Percentiles rank a stretch among this genome's conserved stretches.
These are phyloP conservation scores for Aspergillus sp. DNA, from an alignment of 2,329 filamentous ascomycete species.

Conservation along the genomic window DNA sequence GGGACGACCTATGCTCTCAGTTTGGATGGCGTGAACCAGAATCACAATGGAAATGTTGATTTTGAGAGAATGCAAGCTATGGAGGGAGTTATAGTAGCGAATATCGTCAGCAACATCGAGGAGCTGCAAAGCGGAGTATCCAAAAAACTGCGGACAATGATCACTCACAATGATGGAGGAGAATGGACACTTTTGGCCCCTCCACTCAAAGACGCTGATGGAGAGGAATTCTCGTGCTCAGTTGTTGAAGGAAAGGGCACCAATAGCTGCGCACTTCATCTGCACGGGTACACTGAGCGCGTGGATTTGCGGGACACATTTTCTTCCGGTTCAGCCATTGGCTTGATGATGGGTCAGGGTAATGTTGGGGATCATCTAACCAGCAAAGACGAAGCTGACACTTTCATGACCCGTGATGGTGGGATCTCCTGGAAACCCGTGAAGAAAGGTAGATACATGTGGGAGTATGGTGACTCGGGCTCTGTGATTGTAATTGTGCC, in stretches of 20 bases:
- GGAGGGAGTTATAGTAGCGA: conserved; percentile 86
- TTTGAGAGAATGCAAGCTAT: conserved; percentile 94
- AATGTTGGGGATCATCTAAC: conserved; percentile 79
- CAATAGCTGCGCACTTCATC: conserved; percentile 77
- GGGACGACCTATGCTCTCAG: conserved; percentile 92
- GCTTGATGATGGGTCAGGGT: conserved; percentile 85
- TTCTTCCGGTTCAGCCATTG: conserved; percentile 83
- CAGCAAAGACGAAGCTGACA: conserved; percentile 71
- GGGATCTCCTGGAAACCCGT: conserved; percentile 83
- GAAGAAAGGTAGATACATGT: conserved; percentile 85
- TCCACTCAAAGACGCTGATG: conserved; percentile 69
- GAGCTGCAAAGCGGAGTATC: conserved; percentile 57
- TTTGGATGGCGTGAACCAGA: conserved; percentile 76
- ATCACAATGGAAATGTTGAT: conserved; percentile 77
- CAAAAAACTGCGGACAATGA: conserved; percentile 85
- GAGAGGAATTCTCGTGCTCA: conserved; percentile 69
- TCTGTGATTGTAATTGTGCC: conserved; percentile 87
- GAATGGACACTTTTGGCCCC: conserved; percentile 77
- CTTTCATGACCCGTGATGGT: conserved; percentile 89
- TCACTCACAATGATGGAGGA: conserved; percentile 94
- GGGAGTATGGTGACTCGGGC: conserved; percentile 94
- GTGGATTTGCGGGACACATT: conserved; percentile 79
- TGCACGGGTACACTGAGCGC: conserved; percentile 95
- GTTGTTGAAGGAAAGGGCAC: conserved; percentile 52
- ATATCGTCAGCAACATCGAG: conserved; percentile 74